Base-by-base conservation (phyloP, 345 rosid genomes). In the Populus tremula region DNA sequence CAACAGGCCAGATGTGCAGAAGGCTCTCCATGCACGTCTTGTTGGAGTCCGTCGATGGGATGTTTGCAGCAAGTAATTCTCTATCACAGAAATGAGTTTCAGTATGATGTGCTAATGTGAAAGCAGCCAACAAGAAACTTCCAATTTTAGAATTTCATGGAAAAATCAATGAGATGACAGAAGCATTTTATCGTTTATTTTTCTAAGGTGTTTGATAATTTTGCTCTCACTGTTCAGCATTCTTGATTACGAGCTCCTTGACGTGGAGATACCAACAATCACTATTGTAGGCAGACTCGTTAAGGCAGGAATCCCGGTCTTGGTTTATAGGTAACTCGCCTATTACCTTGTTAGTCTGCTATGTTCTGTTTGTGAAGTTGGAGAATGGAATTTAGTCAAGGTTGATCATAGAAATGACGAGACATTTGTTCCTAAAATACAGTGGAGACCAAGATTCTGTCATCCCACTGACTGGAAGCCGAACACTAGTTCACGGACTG, bases 31-130 rank as follows among this genome's bases (percentile, higher is more conserved):
- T 78, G 99, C 98, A 11, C 88, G 89, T 18, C 96, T 96, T 25
- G 85, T 96, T 0, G 98, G 99, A 70, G 96, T 92, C 62, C 89
- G 86, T 14, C 75, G 81, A 79, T 96, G 99, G 98, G 78, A 69
- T 66, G 94, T 91, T 67, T 96, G 99, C 89, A 96, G 96, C 99
- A 89, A 86, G 99, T 96, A 89, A 88, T 67, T 83, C 62, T 70
- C 82, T 77, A 47, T 47, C 56, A 59, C 72, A 47, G 14, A 33
- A 76, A 49, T 33, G 3, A 31, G 18, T 12, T 71, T 71, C n/a
- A 25, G 8, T 23, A 49, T n/a, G 63, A 18, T 27, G 29, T 54
- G 41, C 66, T 76, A 3, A 25, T 38, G 27, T 43, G 20, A 53
- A 14, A 33, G 63, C 25, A 45, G 39, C 33, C 11, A 4, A 8